Percentiles rank a stretch among this genome's conserved stretches.
Evolutionary conservation across 805 yeast genomes (phyloP).

Genomic region (Trichomonascus vanleenenianus): DNA sequence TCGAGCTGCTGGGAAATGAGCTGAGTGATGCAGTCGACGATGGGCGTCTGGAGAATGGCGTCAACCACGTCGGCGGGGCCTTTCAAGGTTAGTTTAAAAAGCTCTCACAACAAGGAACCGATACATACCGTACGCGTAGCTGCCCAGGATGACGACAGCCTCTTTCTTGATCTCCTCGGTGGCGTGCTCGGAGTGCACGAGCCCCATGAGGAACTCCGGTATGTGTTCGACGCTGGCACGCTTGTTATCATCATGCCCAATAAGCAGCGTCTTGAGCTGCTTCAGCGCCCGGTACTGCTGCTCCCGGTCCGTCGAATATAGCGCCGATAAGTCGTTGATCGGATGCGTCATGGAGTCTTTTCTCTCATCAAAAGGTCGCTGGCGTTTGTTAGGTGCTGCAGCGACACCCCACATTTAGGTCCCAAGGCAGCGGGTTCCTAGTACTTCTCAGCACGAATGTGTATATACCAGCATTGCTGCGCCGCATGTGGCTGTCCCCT

Average conservation of each 20-base stretch:
- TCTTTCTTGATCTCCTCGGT: constrained; percentile 5
- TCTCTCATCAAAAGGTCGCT: not conserved
- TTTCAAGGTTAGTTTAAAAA: no score
- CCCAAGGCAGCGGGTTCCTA: no score
- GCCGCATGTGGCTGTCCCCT: no score
- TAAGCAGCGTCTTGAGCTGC: constrained; percentile 24
- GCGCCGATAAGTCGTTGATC: no score
- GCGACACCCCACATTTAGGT: no score
- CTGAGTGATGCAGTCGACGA: no score
- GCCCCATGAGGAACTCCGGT: not conserved
- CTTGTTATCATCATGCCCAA: constrained; percentile 29
- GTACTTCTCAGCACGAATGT: no score
- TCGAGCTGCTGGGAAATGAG: not conserved
- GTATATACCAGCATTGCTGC: no score
- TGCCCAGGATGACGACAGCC: constrained; percentile 24
- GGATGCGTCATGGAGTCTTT: not conserved
- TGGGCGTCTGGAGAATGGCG: no score
- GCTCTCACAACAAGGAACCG: no score
- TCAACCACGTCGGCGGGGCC: no score
- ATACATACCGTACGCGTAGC: constrained; percentile 26
- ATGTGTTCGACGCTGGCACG: constrained; percentile 17
- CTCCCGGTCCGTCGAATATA: not conserved
- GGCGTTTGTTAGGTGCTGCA: not conserved
- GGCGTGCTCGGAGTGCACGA: not conserved
- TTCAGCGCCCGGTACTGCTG: constrained; percentile 17